These are phyloP conservation scores for Heritiera fomes DNA, from an alignment of 345 rosid genomes.

Conservation along the genomic window DNA sequence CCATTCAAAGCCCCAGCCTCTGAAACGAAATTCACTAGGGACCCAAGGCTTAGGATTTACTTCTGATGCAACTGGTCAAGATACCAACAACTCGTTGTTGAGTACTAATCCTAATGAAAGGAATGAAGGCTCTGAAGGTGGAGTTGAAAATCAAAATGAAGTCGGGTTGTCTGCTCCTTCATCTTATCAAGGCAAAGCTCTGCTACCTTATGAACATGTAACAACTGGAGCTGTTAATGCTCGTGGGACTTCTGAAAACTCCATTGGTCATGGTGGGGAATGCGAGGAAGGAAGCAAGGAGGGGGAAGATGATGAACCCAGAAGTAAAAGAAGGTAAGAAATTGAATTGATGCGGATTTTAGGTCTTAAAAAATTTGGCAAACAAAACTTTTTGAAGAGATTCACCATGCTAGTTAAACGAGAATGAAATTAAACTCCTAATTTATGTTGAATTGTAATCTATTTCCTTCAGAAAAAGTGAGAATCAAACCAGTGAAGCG, in stretches of 20 bases:
- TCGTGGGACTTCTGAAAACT: constrained; percentile 53
- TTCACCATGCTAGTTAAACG: neutral
- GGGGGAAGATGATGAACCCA: constrained; percentile 61
- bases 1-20: constrained; percentile 79
- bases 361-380: neutral
- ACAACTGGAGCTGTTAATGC: constrained; percentile 32
- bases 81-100: constrained; percentile 30
- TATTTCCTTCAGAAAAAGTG: constrained; percentile 50
- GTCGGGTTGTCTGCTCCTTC: constrained; percentile 28
- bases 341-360: neutral
- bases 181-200: constrained; percentile 33
- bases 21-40: constrained; percentile 52
- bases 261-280: constrained; percentile 63
- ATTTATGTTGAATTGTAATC: neutral
- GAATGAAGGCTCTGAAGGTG: constrained; percentile 45
- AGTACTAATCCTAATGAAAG: constrained; percentile 40
- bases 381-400: neutral
- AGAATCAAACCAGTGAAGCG: constrained; percentile 54
- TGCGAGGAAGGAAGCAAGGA: constrained; percentile 65
- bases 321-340: constrained; percentile 72
- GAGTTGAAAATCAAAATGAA: constrained; percentile 46
- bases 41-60: constrained; percentile 45
- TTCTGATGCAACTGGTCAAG: constrained; percentile 48
- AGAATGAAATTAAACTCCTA: too few species aligned
- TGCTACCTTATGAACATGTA: constrained; percentile 34